Percentiles rank a stretch among this genome's conserved stretches.
These are phyloP conservation scores for Trametes coccinea DNA, from an alignment of 768 basidiomycete genomes.

Conservation along the genomic window DNA sequence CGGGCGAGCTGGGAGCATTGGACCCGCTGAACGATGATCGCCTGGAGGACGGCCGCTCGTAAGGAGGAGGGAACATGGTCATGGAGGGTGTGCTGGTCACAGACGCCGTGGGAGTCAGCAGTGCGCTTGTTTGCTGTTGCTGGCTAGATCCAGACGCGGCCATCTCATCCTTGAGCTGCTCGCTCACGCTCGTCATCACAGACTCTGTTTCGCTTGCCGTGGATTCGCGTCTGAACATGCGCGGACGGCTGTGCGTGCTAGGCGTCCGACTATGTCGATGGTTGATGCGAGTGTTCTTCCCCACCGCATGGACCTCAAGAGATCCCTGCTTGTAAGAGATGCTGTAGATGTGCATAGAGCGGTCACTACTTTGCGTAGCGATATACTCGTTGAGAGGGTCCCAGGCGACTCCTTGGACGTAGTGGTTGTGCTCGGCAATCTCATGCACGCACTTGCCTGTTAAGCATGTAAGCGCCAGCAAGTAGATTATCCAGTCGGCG, in stretches of 20 bases:
- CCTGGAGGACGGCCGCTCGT: constrained; percentile 64
- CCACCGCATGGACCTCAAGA: constrained; percentile 88
- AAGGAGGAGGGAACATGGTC: constrained; percentile 58
- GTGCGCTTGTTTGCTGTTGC: constrained; percentile 40
- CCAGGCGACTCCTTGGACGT: constrained; percentile 99
- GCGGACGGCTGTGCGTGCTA: constrained; percentile 57
- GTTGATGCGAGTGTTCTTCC: constrained; percentile 80
- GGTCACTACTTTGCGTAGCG: constrained; percentile 95
- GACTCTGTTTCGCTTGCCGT: constrained; percentile 78
- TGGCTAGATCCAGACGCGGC: constrained; percentile 32
- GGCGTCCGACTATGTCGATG: constrained; percentile 73
- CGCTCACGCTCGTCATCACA: constrained; percentile 50
- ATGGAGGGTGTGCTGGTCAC: constrained; percentile 66
- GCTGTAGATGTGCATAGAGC: constrained; percentile 93
- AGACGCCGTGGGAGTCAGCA: constrained; percentile 66
- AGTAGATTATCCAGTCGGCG: background rate
- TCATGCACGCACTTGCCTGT: constrained; percentile 85
- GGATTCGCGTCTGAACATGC: constrained; percentile 67
- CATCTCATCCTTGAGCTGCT: constrained; percentile 54
- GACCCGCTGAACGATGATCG: constrained; percentile 74
- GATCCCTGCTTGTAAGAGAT: constrained; percentile 77
- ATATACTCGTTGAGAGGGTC: constrained; percentile 97
- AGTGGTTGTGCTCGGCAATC: constrained; percentile 93
- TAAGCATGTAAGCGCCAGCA: background rate
- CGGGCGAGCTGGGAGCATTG: constrained; percentile 75